Evolutionary conservation across 2,329 filamentous ascomycete species (phyloP).

Genomic region (Fusarium ambrosium): DNA sequence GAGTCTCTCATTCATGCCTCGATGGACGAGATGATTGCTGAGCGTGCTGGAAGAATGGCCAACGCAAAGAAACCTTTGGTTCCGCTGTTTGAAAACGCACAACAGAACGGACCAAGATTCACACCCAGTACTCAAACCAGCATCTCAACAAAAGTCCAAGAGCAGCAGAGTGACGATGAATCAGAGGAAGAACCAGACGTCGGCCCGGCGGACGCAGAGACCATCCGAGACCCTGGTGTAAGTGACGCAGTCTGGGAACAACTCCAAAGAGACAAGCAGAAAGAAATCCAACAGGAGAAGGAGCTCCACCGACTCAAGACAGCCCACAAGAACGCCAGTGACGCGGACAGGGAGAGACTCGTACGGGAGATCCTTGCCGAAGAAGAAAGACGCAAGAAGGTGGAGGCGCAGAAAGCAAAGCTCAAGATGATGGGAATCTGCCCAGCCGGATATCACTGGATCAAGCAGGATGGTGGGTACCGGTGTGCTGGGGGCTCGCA

Average conservation of each 20-base stretch:
- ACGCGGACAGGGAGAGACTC: constrained; percentile 53
- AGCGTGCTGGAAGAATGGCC: constrained; percentile 18
- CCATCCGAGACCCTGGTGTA: constrained; percentile 68
- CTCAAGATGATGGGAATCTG: constrained; percentile 69
- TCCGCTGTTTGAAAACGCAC: rapidly evolving
- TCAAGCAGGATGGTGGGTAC: constrained; percentile 70
- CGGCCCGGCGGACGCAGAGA: background rate
- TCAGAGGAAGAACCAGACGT: constrained; percentile 3
- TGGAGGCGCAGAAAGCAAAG: constrained; percentile 60
- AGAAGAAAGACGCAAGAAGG: constrained; percentile 54
- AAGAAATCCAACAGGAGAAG: constrained; percentile 54
- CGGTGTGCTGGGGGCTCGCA: constrained; percentile 73
- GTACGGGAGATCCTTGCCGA: constrained; percentile 49
- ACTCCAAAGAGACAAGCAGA: constrained; percentile 64
- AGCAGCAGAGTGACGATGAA: background rate
- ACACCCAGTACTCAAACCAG: background rate
- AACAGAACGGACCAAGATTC: rapidly evolving
- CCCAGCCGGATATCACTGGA: constrained; percentile 70
- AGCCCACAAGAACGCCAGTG: constrained; percentile 45
- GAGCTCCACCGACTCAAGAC: constrained; percentile 54
- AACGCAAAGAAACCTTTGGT: constrained; percentile 19
- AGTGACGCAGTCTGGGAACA: constrained; percentile 73
- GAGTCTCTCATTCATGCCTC: constrained; percentile 28
- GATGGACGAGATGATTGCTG: constrained; percentile 43
- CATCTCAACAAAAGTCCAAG: background rate